Percentiles rank a stretch among this genome's conserved stretches.
Evolutionary conservation across 192 early-diverging fungal genomes (phyloP).

Genomic region (Entophlyctis luteolus): DNA sequence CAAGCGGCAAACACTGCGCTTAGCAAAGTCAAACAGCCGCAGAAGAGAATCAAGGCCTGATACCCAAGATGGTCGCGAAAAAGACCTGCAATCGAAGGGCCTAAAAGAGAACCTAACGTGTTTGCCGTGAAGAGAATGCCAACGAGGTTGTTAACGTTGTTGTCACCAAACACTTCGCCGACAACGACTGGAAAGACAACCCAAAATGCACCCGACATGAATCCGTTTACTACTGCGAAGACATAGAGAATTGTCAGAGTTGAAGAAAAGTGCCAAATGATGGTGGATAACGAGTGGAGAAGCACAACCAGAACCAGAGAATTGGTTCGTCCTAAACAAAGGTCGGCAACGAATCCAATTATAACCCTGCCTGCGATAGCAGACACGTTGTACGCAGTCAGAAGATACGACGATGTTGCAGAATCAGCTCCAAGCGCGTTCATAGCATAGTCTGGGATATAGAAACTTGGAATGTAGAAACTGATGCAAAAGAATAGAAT

Average conservation of each 20-base stretch:
- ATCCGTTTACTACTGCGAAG: conserved; percentile 44
- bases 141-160: neutral
- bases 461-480: conserved; percentile 4
- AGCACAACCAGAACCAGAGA: conserved; percentile 48
- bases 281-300: conserved; percentile 10
- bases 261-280: conserved; percentile 53
- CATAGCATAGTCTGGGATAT: conserved; percentile 1
- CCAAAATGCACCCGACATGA: conserved; percentile 44
- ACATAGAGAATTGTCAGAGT: conserved; percentile 24
- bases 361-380: conserved; percentile 60
- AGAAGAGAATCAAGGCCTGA: neutral
- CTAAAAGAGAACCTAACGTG: conserved; percentile 11
- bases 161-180: conserved; percentile 8
- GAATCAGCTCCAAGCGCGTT: neutral
- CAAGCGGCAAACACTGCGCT: neutral
- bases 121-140: conserved; percentile 9
- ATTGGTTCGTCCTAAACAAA: conserved; percentile 57
- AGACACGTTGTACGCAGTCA: conserved; percentile 65
- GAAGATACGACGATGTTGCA: neutral
- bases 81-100: conserved; percentile 9
- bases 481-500: conserved; percentile 29
- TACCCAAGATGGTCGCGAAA: neutral
- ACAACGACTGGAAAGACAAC: conserved; percentile 40
- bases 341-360: conserved; percentile 63
- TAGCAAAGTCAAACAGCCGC: neutral